phyloP scores from a whole-genome alignment of 768 basidiomycete species.

The Hysterangium stoloniferum region DNA sequence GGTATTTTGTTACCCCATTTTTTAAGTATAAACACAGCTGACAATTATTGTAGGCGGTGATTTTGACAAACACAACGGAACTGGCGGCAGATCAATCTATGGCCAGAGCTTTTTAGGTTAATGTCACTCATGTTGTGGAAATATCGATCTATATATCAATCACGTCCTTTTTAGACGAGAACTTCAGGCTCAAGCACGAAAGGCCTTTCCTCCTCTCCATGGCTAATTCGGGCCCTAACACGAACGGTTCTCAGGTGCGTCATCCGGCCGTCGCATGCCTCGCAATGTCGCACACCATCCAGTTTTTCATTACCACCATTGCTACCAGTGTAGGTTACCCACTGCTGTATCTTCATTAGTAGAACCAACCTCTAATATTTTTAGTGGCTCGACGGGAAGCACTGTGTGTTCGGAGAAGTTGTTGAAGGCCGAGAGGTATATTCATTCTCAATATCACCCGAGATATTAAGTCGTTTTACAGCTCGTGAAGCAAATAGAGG shows the following conservation, averaged over 20 bases:
- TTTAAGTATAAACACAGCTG: slow-evolving; percentile 26
- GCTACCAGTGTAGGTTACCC: slow-evolving; percentile 29
- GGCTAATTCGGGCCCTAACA: slow-evolving; percentile 82
- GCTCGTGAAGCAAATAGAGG: slow-evolving; percentile 39
- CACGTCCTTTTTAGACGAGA: slow-evolving; percentile 45
- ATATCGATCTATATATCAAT: background rate
- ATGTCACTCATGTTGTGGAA: slow-evolving; percentile 16
- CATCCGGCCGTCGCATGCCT: background rate
- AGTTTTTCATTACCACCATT: slow-evolving; percentile 90
- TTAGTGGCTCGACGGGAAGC: slow-evolving; percentile 72
- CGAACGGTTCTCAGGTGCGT: slow-evolving; percentile 69
- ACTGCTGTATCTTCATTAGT: background rate
- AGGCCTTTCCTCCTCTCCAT: slow-evolving; percentile 67
- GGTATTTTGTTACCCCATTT: slow-evolving; percentile 41
- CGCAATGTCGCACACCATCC: slow-evolving; percentile 26
- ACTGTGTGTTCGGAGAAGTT: slow-evolving; percentile 88
- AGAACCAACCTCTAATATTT: background rate
- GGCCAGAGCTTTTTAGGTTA: slow-evolving; percentile 69
- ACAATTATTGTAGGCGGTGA: slow-evolving; percentile 48
- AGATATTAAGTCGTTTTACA: background rate
- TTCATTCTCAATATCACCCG: slow-evolving; percentile 19
- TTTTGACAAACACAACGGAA: slow-evolving; percentile 68
- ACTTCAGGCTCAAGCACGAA: slow-evolving; percentile 56
- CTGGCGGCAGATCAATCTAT: slow-evolving; percentile 82
- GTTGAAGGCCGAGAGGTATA: slow-evolving; percentile 46